Evolutionary conservation across 2,329 filamentous ascomycete genomes (phyloP).

Genomic region (Periglandula ipomoeae): DNA sequence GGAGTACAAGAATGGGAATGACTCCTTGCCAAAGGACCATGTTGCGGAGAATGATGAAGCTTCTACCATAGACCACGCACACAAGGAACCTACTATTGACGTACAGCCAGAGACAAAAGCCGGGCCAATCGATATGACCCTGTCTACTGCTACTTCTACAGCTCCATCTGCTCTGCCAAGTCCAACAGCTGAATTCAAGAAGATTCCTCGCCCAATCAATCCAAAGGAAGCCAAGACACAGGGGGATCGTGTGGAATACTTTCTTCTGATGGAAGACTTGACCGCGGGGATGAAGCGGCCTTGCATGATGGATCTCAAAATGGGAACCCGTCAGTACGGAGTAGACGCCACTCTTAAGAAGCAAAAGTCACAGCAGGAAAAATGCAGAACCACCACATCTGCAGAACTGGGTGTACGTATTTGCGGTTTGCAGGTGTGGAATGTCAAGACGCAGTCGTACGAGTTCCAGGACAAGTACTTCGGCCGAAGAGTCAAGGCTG

Average conservation of each 20-base stretch:
- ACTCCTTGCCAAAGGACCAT: not conserved
- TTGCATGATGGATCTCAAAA: constrained; percentile 95
- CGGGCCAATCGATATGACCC: constrained; percentile 3
- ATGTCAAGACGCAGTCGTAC: constrained; percentile 71
- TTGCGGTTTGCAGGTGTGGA: constrained; percentile 95
- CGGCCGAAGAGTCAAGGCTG: constrained; percentile 78
- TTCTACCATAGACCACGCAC: not conserved
- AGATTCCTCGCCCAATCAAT: constrained; percentile 55
- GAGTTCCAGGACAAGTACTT: constrained; percentile 99
- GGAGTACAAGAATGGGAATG: constrained; percentile 47
- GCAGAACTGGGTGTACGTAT: constrained; percentile 84
- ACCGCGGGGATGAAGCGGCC: constrained; percentile 94
- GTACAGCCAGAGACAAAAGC: not conserved
- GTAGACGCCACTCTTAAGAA: constrained; percentile 89
- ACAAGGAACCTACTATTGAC: not conserved
- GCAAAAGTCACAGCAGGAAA: constrained; percentile 82
- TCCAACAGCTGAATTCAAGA: constrained; percentile 25
- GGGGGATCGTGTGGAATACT: constrained; percentile 72
- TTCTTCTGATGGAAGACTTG: constrained; percentile 85
- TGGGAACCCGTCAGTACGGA: constrained; percentile 96
- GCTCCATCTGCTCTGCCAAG: constrained; percentile 27
- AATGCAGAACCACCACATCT: constrained; percentile 88
- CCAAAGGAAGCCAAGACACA: constrained; percentile 48
- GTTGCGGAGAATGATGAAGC: not conserved
- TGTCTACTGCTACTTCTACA: constrained; percentile 17